These are phyloP conservation scores for Ailanthus altissimus DNA, from an alignment of 345 rosid genomes.

Conservation along the genomic window DNA sequence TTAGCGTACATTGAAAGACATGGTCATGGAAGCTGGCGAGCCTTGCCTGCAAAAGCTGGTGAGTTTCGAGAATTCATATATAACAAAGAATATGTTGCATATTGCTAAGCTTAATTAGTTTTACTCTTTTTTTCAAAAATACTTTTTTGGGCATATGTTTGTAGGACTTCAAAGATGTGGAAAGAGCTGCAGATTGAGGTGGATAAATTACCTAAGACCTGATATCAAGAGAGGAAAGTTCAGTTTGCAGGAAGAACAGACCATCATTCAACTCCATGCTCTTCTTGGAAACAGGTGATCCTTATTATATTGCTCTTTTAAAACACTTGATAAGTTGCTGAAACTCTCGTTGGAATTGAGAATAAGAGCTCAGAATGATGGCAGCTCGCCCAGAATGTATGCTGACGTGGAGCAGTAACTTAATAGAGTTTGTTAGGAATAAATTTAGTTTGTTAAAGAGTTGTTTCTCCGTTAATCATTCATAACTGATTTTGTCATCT, in stretches of 20 bases:
- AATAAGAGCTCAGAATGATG: no score
- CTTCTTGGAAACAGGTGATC: slow-evolving; percentile 57
- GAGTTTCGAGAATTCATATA: not conserved
- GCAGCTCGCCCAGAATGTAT: no score
- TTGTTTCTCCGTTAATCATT: no score
- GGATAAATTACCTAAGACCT: slow-evolving; percentile 62
- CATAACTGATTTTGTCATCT: no score
- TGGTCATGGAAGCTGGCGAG: slow-evolving; percentile 61
- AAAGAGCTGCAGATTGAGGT: slow-evolving; percentile 61
- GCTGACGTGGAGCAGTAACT: no score
- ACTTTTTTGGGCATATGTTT: not conserved
- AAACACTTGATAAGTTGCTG: not conserved
- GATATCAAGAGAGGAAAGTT: slow-evolving; percentile 64
- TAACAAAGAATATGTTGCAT: not conserved
- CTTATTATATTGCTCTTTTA: not conserved
- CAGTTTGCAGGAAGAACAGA: slow-evolving; percentile 54
- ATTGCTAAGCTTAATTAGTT: not conserved
- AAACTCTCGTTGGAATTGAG: not conserved
- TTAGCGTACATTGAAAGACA: slow-evolving; percentile 49
- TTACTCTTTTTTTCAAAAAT: not conserved
- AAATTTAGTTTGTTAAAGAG: no score
- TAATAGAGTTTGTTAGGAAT: no score
- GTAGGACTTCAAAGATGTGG: slow-evolving; percentile 66
- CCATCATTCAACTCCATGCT: slow-evolving; percentile 61
- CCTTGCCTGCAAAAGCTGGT: slow-evolving; percentile 58